These are phyloP conservation scores for Gastrolobium villosum DNA, from an alignment of 306 rosid genomes.

Conservation along the genomic window DNA sequence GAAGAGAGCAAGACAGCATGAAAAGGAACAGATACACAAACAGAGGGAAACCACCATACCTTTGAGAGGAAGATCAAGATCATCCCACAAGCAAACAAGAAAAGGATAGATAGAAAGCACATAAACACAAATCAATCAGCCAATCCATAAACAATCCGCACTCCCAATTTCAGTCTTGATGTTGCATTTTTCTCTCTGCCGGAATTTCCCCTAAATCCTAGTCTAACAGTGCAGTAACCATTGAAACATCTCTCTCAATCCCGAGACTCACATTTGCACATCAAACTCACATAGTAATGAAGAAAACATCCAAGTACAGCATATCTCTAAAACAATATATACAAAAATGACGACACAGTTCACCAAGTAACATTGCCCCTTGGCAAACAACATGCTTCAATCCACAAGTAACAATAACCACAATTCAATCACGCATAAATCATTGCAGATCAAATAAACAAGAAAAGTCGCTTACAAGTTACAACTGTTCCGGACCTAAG, in stretches of 20 bases:
- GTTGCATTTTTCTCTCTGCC: not conserved
- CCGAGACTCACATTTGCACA: slow-evolving; percentile 8
- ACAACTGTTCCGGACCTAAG: too few relatives aligned
- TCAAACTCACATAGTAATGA: not conserved
- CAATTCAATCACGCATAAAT: not conserved
- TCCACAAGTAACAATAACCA: slow-evolving; percentile 7
- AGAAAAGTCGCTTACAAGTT: not conserved
- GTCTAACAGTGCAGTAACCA: not conserved
- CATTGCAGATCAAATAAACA: slow-evolving; percentile 34
- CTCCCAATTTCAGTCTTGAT: not conserved
- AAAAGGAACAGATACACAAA: not conserved
- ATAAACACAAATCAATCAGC: slow-evolving; percentile 3
- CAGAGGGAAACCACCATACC: not conserved
- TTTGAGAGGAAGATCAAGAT: not conserved
- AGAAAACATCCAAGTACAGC: not conserved
- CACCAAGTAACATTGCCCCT: not conserved
- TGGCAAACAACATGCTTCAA: slow-evolving; percentile 4
- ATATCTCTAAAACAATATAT: not conserved
- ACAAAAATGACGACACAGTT: not conserved
- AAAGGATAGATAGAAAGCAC: not conserved
- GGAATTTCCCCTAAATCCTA: slow-evolving; percentile 4
- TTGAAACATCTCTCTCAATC: slow-evolving; percentile 8
- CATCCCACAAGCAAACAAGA: slow-evolving; percentile 10
- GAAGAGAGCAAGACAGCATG: slow-evolving; percentile 5
- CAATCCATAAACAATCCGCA: slow-evolving; percentile 19